Evolutionary conservation across 148 eudicot genomes (phyloP), one percentile per base, ranked within the genome.

Genomic region (Bassia scoparia): DNA sequence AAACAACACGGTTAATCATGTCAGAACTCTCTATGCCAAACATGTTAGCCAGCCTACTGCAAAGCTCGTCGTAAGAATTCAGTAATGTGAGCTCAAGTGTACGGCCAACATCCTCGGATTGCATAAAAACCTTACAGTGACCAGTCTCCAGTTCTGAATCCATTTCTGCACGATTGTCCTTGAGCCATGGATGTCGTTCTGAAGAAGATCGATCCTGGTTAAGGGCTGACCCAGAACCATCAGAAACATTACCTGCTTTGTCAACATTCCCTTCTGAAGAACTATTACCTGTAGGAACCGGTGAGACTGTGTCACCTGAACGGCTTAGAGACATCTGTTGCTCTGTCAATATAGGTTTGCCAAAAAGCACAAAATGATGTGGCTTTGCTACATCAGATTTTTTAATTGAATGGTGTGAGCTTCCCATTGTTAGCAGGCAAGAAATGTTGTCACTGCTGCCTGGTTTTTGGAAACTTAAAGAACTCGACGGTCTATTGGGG

Each of bases 371-470:
- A 58, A 94, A 83, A 18, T 85, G 91, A 37, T 77, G 80, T 60
- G 80, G 71, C 70, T 87, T 86, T 18, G 68, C 26, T 11, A 64
- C 81, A 60, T 80, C 83, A 38, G 80, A 20, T 77, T 83, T 80
- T 48, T 82, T 88, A 27, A 81, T 26, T 58, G 74, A 44, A 30
- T 74, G 84, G 75, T 60, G 72, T 68, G 97, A 79, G 60, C 74
- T 86, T 54, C 97, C 97, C 76, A 94, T 91, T 15, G 91, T 87
- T 52, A 91, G 85, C 73, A 86, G 79, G 81, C 97, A 88, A 54
- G 97, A 94, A 18, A 94, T 60, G 68, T 84, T 81, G 26, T 87
- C 97, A 30, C 75, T 68, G 76, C 65, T 77, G 70, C 76, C 74
- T 24, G 83, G 84, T 69, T 79, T 86, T 60, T 82, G 72, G 34